Percentiles rank a stretch among this genome's conserved stretches.
Evolutionary conservation across 2,329 filamentous ascomycete genomes (phyloP).

Genomic region (Epichloe sibirici): DNA sequence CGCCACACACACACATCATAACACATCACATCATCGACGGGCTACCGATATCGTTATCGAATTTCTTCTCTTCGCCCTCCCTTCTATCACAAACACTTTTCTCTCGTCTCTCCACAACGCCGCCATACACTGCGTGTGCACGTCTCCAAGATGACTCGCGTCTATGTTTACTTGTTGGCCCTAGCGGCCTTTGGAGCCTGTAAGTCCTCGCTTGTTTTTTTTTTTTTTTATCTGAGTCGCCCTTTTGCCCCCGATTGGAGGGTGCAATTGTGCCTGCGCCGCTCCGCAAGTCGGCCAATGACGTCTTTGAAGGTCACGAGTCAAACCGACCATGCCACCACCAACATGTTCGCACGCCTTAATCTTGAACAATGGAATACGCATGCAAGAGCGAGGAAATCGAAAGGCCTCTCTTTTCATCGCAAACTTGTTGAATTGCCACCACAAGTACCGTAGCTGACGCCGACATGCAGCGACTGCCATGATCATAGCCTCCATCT

Average conservation of each 20-base stretch:
- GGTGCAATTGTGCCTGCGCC: background rate
- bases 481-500: slow-evolving; percentile 58
- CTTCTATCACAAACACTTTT: background rate
- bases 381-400: too few species aligned
- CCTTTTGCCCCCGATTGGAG: background rate
- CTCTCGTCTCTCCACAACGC: background rate
- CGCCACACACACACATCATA: too few species aligned
- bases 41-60: background rate
- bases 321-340: background rate
- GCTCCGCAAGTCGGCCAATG: slow-evolving; percentile 11
- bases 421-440: background rate
- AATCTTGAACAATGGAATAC: too few species aligned
- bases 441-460: slow-evolving; percentile 16
- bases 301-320: slow-evolving; percentile 10
- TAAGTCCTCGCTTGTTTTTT: slow-evolving; percentile 18
- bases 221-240: background rate
- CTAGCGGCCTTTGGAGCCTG: slow-evolving; percentile 31
- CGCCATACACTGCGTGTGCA: background rate
- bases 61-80: background rate
- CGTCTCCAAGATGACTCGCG: slow-evolving; percentile 27
- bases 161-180: slow-evolving; percentile 29
- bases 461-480: slow-evolving; percentile 42
- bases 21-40: background rate
- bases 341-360: background rate
- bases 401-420: too few species aligned